A percentile compares a stretch with the other conserved stretches of the same genome.
These are phyloP conservation scores for Penicillium crystallinum DNA, from an alignment of 495 filamentous ascomycete genomes.

Conservation along the genomic window DNA sequence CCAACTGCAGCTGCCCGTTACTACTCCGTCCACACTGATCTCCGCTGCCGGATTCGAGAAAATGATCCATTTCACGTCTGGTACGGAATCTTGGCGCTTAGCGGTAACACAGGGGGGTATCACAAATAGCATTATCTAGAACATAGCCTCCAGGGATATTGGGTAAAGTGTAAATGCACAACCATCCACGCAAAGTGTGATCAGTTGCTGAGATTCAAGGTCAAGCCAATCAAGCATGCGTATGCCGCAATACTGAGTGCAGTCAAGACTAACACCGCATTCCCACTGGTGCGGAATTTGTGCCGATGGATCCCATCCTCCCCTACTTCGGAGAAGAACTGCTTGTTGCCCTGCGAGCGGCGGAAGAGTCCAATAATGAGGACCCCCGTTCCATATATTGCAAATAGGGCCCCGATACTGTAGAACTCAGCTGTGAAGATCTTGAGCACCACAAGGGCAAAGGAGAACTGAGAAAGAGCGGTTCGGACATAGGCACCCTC, in stretches of 20 bases:
- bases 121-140: slow-evolving; percentile 9
- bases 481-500: slow-evolving; percentile 97
- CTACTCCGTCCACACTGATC: slow-evolving; percentile 15
- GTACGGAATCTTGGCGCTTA: slow-evolving; percentile 35
- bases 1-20: slow-evolving; percentile 13
- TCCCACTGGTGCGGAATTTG: slow-evolving; percentile 85
- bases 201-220: slow-evolving; percentile 49
- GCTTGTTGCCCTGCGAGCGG: slow-evolving; percentile 81
- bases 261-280: slow-evolving; percentile 72
- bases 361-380: slow-evolving; percentile 75
- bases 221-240: slow-evolving; percentile 69
- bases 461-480: slow-evolving; percentile 88
- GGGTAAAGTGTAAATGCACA: slow-evolving; percentile 1
- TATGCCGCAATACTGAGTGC: slow-evolving; percentile 79
- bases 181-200: slow-evolving; percentile 6
- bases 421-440: slow-evolving; percentile 97
- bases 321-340: slow-evolving; percentile 80
- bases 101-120: slow-evolving; percentile 30
- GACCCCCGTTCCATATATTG: slow-evolving; percentile 81
- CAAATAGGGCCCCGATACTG: slow-evolving; percentile 84
- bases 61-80: slow-evolving; percentile 10
- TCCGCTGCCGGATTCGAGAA: slow-evolving; percentile 5
- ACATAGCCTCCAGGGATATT: neutral
- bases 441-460: slow-evolving; percentile 88
- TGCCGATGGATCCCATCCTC: slow-evolving; percentile 62